Evolutionary conservation across 2,329 filamentous ascomycete species (phyloP).

Genomic region (Talaromyces sp.): DNA sequence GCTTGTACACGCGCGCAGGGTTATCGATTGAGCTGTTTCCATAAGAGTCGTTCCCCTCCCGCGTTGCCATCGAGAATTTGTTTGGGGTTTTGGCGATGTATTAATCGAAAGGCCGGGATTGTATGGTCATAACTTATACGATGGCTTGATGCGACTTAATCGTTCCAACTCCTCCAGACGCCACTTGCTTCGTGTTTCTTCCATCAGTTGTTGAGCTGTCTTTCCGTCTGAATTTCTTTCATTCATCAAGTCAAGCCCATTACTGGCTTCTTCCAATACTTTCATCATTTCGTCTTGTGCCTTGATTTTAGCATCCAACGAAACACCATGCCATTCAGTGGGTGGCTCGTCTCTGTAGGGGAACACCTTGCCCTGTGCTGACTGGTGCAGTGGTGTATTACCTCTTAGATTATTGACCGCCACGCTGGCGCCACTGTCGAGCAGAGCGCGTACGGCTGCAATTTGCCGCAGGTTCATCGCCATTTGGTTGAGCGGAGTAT

Average conservation of each 20-base stretch:
- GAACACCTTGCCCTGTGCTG: slow-evolving; percentile 9
- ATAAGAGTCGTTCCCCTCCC: not conserved
- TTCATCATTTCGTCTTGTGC: slow-evolving; percentile 11
- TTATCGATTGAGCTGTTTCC: not conserved
- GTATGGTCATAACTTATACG: too few species aligned
- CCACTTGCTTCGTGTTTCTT: slow-evolving; percentile 6
- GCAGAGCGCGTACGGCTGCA: not conserved
- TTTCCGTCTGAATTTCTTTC: slow-evolving; percentile 6
- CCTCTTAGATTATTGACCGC: slow-evolving; percentile 3
- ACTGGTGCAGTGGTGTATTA: slow-evolving; percentile 8
- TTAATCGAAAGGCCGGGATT: too few species aligned
- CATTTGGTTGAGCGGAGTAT: slow-evolving; percentile 8
- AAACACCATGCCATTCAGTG: not conserved
- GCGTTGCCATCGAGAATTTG: too few species aligned
- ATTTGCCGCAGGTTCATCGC: slow-evolving; percentile 9
- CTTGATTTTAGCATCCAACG: slow-evolving; percentile 8
- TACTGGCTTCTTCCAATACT: slow-evolving; percentile 6
- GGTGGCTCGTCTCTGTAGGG: not conserved
- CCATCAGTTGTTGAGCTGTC: slow-evolving; percentile 7
- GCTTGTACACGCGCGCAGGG: not conserved
- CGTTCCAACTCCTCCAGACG: slow-evolving; percentile 1
- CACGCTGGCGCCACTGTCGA: slow-evolving; percentile 6
- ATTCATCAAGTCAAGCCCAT: slow-evolving; percentile 2
- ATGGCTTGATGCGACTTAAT: not conserved
- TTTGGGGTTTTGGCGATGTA: too few species aligned